Base-by-base conservation (phyloP, 148 eudicot species). In the Limonium bicolor region DNA sequence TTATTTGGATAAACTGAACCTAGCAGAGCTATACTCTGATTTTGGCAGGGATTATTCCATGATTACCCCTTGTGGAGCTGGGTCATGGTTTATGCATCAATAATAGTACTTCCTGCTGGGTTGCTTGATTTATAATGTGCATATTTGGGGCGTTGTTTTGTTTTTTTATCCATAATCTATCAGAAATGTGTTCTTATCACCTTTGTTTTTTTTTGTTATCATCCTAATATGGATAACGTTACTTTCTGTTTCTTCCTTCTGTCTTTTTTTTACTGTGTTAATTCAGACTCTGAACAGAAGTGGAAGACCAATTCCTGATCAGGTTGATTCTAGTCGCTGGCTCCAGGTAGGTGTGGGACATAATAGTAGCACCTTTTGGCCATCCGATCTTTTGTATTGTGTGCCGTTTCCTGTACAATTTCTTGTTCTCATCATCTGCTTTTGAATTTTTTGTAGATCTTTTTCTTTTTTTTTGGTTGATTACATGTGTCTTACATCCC, bases 261-360 rank as follows among this genome's bases (percentile, higher is more conserved):
- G 56, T n/a, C 29, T 5, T 25, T 43, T 40, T 37, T 37, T 42
- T 50, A 41, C 28, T 21, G 25, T 36, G 36, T 62, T 16, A 33
- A 55, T 55, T 27, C 78, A 90, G 97, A 59, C 81, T 7, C 76
- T 78, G 29, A 80, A 59, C 39, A 74, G 86, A 75, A 67, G 77
- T 36, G 94, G 81, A 39, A 80, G 81, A 61, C 70, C 77, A 55
- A 60, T 80, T 45, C 70, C 67, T 66, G 95, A 90, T 73, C 75
- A 77, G 32, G 56, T 62, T 36, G 97, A 84, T 60, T 80, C 85
- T 55, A 58, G 67, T 55, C 87, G 87, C 40, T 90, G 97, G 97
- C 60, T 90, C 64, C 95, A 83, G 69, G 97, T 88, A 67, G 50
- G 65, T 21, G 12, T 19, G 8, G n/a, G 32, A 13, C 9, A 28